Percentiles rank a stretch among this genome's conserved stretches.
Evolutionary conservation across 1,284 basidiomycete species (phyloP).

Genomic region (Xerocomus cyaneibrunnescens): DNA sequence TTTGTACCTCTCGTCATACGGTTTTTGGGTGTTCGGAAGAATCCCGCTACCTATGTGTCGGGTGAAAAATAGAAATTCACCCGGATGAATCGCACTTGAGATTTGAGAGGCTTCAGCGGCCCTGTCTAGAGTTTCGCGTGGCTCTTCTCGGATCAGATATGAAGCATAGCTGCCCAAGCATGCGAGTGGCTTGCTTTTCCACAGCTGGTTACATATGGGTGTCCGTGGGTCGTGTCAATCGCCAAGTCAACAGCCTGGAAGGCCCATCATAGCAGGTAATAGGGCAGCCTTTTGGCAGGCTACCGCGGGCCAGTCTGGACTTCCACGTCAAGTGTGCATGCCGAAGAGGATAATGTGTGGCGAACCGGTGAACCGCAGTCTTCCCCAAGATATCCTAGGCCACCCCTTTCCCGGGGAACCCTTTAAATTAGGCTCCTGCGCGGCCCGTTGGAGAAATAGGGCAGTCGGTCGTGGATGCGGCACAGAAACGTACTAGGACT

Average conservation of each 20-base stretch:
- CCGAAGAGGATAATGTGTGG: conserved; percentile 21
- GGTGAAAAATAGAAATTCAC: conserved; percentile 23
- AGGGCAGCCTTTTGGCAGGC: conserved; percentile 15
- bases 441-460: conserved; percentile 8
- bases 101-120: conserved; percentile 22
- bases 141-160: conserved; percentile 23
- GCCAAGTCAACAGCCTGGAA: conserved; percentile 29
- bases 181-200: conserved; percentile 9
- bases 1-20: conserved; percentile 27
- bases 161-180: conserved; percentile 8
- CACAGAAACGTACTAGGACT: conserved; percentile 24
- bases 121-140: conserved; percentile 25
- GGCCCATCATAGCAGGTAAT: conserved; percentile 20
- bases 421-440: conserved; percentile 17
- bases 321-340: conserved; percentile 24
- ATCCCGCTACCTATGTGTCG: conserved; percentile 13
- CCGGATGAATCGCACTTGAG: conserved; percentile 28
- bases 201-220: conserved; percentile 21
- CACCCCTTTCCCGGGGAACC: conserved; percentile 9
- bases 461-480: conserved; percentile 17
- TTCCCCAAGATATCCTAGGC: conserved; percentile 12
- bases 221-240: conserved; percentile 28
- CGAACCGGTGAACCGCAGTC: conserved; percentile 10
- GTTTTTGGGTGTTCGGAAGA: conserved; percentile 21
- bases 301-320: conserved; percentile 12